These are phyloP conservation scores for Russula virescens DNA, from an alignment of 768 basidiomycete genomes.

Conservation along the genomic window DNA sequence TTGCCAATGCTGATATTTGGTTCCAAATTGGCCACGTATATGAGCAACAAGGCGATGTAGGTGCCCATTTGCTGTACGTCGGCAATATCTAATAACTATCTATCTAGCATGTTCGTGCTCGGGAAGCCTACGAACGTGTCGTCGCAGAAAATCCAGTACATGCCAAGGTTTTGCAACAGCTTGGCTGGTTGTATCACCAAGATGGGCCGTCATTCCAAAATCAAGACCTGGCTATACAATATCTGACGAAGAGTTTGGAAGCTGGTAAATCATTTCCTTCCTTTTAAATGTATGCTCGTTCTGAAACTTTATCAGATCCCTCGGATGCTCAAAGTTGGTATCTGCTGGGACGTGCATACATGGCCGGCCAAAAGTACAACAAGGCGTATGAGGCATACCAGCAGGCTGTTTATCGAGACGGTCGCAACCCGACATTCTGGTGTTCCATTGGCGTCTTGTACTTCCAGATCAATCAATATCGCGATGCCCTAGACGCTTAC, in stretches of 20 bases:
- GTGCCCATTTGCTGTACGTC: constrained; percentile 26
- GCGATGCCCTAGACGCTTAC: constrained; percentile 97
- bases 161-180: constrained; percentile 95
- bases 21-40: constrained; percentile 99
- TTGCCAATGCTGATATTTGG: constrained; percentile 98
- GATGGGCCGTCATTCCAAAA: constrained; percentile 93
- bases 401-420: constrained; percentile 98
- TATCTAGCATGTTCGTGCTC: constrained; percentile 74
- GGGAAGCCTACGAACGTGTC: constrained; percentile 95
- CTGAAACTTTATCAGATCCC: constrained; percentile 53
- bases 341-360: constrained; percentile 94
- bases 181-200: constrained; percentile 97
- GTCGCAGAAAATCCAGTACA: constrained; percentile 89
- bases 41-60: constrained; percentile 94
- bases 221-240: constrained; percentile 89
- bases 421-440: constrained; percentile 99
- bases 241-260: constrained; percentile 91
- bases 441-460: constrained; percentile 98
- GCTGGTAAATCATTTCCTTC: constrained; percentile 62
- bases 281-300: constrained; percentile 1
- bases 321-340: constrained; percentile 99
- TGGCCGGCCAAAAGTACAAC: constrained; percentile 98
- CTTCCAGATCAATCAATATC: constrained; percentile 99
- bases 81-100: constrained; percentile 18
- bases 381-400: constrained; percentile 99